Conservation (phyloP, 371 early-diverging fungal genomes). For the Rhizopus sp. region DNA sequence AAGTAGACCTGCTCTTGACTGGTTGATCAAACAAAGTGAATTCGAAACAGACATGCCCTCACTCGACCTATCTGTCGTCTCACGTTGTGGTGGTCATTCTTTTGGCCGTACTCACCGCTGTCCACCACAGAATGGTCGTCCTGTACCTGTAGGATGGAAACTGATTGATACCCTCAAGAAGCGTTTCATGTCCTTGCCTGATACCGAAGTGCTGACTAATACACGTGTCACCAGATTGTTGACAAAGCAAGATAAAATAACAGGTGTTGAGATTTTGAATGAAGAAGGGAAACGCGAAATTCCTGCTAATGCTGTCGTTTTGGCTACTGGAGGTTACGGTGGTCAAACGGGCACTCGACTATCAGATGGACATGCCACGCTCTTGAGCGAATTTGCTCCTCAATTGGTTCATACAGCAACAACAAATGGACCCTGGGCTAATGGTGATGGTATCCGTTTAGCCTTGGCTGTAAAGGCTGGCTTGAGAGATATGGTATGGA, state of each 20-base stretch:
- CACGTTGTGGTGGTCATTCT: conserved; percentile 77
- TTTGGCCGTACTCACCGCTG: conserved; percentile 77
- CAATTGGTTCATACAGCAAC: conserved; percentile 68
- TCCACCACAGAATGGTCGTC: conserved; percentile 50
- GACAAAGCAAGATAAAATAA: conserved; percentile 14
- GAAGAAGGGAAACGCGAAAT: conserved; percentile 31
- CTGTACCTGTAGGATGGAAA: conserved; percentile 71
- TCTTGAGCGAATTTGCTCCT: conserved; percentile 61
- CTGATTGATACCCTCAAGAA: conserved; percentile 53
- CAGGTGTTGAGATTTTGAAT: conserved; percentile 20
- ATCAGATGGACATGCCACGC: conserved; percentile 25
- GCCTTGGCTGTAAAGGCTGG: conserved; percentile 63
- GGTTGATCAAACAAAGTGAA: conserved; percentile 66
- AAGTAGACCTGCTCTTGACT: conserved; percentile 69
- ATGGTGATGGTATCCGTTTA: conserved; percentile 81
- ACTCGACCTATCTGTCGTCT: conserved; percentile 63
- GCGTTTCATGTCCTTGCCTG: conserved; percentile 25
- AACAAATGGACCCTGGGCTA: conserved; percentile 85
- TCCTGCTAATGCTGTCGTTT: conserved; percentile 28
- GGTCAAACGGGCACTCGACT: conserved; percentile 27
- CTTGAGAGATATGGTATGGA: conserved; percentile 73
- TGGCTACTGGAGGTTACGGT: conserved; percentile 41
- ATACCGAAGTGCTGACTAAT: conserved; percentile 49
- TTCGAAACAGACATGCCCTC: conserved; percentile 29
- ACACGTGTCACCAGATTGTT: conserved; percentile 33